phyloP scores from a whole-genome alignment of 345 rosid genomes.

The Syzygium aqueum region DNA sequence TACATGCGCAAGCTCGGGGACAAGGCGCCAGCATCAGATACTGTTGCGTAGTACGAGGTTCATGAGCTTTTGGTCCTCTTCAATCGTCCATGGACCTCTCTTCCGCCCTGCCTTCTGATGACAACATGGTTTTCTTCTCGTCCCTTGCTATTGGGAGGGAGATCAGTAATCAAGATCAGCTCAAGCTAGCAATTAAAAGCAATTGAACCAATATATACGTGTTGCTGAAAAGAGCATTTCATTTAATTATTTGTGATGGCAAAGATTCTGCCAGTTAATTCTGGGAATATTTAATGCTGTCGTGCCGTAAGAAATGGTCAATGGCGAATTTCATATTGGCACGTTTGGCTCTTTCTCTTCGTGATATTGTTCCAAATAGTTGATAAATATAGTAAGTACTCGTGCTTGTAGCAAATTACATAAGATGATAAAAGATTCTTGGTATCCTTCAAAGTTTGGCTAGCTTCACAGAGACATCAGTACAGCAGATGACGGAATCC shows the following conservation, averaged over 20 bases:
- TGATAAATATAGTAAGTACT: background rate
- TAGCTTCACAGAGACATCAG: background rate
- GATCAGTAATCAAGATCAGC: background rate
- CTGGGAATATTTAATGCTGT: background rate
- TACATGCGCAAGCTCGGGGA: conserved; percentile 74
- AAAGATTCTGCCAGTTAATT: conserved; percentile 6
- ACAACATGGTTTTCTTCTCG: conserved; percentile 36
- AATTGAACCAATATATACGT: background rate
- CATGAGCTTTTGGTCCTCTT: conserved; percentile 82
- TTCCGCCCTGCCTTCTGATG: conserved; percentile 74
- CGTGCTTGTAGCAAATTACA: background rate
- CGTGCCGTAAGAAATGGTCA: background rate
- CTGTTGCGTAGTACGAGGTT: conserved; percentile 68
- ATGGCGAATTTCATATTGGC: background rate
- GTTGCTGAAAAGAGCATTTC: background rate
- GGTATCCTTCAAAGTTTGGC: background rate
- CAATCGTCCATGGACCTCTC: conserved; percentile 89
- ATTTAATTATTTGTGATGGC: background rate
- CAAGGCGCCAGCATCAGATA: conserved; percentile 68
- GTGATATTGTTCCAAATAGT: background rate
- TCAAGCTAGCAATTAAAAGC: background rate
- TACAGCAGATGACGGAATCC: background rate
- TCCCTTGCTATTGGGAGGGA: background rate
- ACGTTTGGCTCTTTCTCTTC: background rate
- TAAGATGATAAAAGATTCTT: background rate